A percentile compares a stretch with the other conserved stretches of the same genome.
phyloP scores from a whole-genome alignment of 2,329 filamentous ascomycete genomes.

The Penicillium sp. region DNA sequence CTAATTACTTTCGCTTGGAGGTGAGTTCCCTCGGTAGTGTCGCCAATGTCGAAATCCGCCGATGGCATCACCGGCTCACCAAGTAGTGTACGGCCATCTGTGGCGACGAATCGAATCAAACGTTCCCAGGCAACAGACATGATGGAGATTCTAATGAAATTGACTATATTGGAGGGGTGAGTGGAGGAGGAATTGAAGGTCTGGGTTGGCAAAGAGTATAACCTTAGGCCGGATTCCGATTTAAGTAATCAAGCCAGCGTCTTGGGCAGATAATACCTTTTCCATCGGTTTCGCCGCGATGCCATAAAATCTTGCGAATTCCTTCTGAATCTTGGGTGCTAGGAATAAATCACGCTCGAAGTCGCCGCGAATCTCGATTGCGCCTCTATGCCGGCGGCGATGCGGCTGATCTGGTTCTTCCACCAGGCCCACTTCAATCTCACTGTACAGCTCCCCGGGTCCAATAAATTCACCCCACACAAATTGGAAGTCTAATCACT shows the following conservation, averaged over 20 bases:
- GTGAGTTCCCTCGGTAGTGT: slow-evolving; percentile 47
- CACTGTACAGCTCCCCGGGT: neutral
- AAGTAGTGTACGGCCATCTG: slow-evolving; percentile 51
- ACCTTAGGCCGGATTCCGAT: neutral
- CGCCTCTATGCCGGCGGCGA: neutral
- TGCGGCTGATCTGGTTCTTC: neutral
- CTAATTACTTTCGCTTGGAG: slow-evolving; percentile 55
- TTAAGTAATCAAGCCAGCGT: neutral
- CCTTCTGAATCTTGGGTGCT: neutral
- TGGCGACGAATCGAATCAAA: slow-evolving; percentile 56
- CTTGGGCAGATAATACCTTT: neutral
- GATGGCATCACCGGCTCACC: slow-evolving; percentile 52
- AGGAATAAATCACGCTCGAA: neutral
- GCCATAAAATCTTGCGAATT: neutral
- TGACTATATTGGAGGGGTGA: neutral
- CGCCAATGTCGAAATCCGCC: slow-evolving; percentile 48
- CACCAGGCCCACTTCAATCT: neutral
- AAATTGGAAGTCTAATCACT: neutral
- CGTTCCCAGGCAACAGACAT: slow-evolving; percentile 47
- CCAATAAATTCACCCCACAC: neutral
- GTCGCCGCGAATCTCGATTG: neutral
- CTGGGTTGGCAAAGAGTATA: neutral
- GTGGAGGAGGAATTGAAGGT: neutral
- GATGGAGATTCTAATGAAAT: no score
- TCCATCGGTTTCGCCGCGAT: neutral